A percentile compares a stretch with the other conserved stretches of the same genome.
phyloP scores from a whole-genome alignment of 2,329 filamentous ascomycete species.

The Lasiodiplodia gonubiensis region DNA sequence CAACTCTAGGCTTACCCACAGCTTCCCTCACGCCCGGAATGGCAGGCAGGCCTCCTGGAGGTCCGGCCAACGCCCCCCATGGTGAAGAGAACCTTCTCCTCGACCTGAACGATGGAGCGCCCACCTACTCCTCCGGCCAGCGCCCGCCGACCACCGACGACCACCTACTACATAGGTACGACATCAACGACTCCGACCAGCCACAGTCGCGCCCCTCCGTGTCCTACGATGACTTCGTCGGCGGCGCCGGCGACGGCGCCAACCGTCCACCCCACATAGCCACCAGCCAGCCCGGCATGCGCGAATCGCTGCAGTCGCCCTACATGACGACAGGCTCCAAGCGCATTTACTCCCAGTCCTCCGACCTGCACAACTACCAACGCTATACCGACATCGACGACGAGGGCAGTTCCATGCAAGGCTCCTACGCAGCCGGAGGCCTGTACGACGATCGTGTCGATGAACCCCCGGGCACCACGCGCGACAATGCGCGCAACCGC shows the following conservation, averaged over 20 bases:
- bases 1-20: constrained; percentile 14
- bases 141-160: constrained; percentile 81
- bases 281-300: constrained; percentile 50
- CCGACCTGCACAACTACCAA: constrained; percentile 84
- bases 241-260: constrained; percentile 59
- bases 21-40: constrained; percentile 43
- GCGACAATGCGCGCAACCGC: constrained; percentile 67
- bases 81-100: constrained; percentile 64
- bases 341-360: constrained; percentile 72
- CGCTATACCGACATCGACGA: constrained; percentile 88
- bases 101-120: constrained; percentile 74
- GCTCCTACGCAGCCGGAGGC: constrained; percentile 75
- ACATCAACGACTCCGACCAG: constrained; percentile 69
- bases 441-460: constrained; percentile 58
- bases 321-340: constrained; percentile 44
- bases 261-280: constrained; percentile 29
- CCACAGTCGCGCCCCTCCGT: constrained; percentile 77
- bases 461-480: constrained; percentile 50
- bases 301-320: constrained; percentile 43
- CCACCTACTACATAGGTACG: constrained; percentile 75
- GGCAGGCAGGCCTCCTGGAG: constrained; percentile 62
- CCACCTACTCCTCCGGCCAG: constrained; percentile 76
- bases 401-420: constrained; percentile 74
- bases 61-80: constrained; percentile 50
- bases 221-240: constrained; percentile 95